phyloP scores from a whole-genome alignment of 2,329 filamentous ascomycete species.

The Pezizomycotina sp. region DNA sequence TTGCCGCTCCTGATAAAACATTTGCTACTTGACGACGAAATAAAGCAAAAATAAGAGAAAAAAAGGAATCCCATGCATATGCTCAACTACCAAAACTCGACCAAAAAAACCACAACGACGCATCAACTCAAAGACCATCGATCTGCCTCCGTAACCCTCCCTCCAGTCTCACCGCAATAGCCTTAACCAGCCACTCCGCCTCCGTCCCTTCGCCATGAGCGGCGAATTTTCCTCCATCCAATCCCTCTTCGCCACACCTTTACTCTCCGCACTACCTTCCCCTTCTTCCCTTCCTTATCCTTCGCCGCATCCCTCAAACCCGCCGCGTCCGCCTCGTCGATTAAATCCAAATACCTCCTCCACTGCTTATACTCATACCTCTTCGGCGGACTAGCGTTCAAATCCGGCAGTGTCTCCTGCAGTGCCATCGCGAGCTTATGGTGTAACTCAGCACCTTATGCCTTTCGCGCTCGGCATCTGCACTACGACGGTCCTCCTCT shows the following conservation, averaged over 20 bases:
- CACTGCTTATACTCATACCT: slow-evolving; percentile 70
- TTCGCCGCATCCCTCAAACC: slow-evolving; percentile 35
- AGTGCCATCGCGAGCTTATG: slow-evolving; percentile 15
- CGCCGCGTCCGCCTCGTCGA: slow-evolving; percentile 29
- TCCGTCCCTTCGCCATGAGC: slow-evolving; percentile 46
- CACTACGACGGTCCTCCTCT: too few relatives aligned
- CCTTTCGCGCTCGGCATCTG: slow-evolving; percentile 7
- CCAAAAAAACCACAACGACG: too few relatives aligned
- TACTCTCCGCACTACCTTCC: slow-evolving; percentile 37
- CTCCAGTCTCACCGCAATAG: slow-evolving; percentile 47
- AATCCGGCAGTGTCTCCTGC: slow-evolving; percentile 13
- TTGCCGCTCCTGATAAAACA: too few relatives aligned
- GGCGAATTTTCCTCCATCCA: slow-evolving; percentile 56
- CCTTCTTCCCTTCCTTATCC: slow-evolving; percentile 23
- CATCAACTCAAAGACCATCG: too few relatives aligned
- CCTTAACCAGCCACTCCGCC: slow-evolving; percentile 49
- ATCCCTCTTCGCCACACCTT: slow-evolving; percentile 49
- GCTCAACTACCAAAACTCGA: too few relatives aligned
- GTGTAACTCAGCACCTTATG: slow-evolving; percentile 2
- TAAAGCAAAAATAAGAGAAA: too few relatives aligned
- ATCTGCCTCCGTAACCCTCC: slow-evolving; percentile 30
- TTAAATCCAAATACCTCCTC: slow-evolving; percentile 66
- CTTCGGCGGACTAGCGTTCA: slow-evolving; percentile 35
- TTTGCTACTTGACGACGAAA: too few relatives aligned
- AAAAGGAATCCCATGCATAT: too few relatives aligned